Percentiles rank a stretch among this genome's conserved stretches.
phyloP scores from a whole-genome alignment of 345 rosid genomes.

The Camelina hispida region DNA sequence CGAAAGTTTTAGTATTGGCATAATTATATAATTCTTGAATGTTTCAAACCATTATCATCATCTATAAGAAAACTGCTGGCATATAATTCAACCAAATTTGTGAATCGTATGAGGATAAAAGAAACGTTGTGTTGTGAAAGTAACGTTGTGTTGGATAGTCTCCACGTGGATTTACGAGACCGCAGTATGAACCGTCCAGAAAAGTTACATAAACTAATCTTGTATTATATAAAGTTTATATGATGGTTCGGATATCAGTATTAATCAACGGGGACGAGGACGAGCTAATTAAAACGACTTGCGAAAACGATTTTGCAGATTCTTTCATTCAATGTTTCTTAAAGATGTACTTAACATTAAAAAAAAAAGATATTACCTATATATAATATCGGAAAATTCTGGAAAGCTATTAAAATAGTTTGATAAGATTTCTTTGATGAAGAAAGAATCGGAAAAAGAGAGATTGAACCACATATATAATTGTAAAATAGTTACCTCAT shows the following conservation, averaged over 20 bases:
- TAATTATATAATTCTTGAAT: neutral
- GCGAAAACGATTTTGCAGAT: neutral
- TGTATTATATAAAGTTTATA: neutral
- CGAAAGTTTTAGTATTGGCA: neutral
- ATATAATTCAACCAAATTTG: neutral
- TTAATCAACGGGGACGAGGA: neutral
- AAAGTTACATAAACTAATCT: neutral
- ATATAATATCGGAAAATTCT: neutral
- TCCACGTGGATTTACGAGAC: slow-evolving; percentile 35
- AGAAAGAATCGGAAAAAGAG: no score
- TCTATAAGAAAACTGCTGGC: neutral
- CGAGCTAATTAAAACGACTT: neutral
- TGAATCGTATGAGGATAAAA: neutral
- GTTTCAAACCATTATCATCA: neutral
- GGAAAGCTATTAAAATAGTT: neutral
- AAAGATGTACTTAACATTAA: no score
- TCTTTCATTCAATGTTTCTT: neutral
- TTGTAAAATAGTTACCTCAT: no score
- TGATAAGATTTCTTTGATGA: neutral
- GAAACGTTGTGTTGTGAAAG: neutral
- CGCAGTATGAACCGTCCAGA: neutral
- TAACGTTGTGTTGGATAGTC: no score
- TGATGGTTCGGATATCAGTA: neutral
- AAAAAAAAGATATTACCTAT: neutral
- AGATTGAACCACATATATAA: no score